Base-by-base conservation (phyloP, 306 rosid genomes). In the Heteromeles arbutifolia region DNA sequence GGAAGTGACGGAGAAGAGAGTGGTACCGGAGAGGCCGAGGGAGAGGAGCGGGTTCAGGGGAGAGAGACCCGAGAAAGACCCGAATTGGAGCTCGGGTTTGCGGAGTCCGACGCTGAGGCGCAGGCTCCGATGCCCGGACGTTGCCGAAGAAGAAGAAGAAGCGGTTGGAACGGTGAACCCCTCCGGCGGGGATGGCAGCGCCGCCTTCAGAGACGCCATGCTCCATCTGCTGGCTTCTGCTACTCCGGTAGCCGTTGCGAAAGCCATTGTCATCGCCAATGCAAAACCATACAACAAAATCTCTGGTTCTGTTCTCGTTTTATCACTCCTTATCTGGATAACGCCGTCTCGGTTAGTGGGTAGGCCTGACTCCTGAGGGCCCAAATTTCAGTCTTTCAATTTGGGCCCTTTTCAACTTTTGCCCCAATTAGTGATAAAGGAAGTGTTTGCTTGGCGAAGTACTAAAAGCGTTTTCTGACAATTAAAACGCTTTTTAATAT, bases 11-110 rank as follows among this genome's bases (percentile, higher is more conserved):
- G 4, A 37, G 43, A 64, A 63, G 21, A 73, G 15, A 74, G 62
- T 61, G 75, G 58, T 74, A 91, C 98, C 98, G 90, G 84, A 58
- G 81, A 88, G 52, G 83, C 69, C 70, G 37, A 17, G 48, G 52
- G n/a, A 68, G 83, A 73, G 73, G 69, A 69, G 64, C 69, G 86
- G 84, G 52, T 58, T 75, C 0, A 84, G 77, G 80, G 91, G 91
- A 41, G 87, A 77, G 12, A 91, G 91, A 32, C 97, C 98, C 0
- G 84, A 66, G 89, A 86, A 88, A 45, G 90, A 85, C 43, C 84
- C 80, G 12, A 87, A 79, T 44, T 74, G 59, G 17, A 81, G 56
- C 43, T 84, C 82, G 85, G 82, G 72, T 75, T 82, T 87, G 68
- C 83, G 25, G 7, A 39, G 53, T 34, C 82, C 31, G 75, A 78